These are phyloP conservation scores for Aspergillus candidus DNA, from an alignment of 2,329 filamentous ascomycete species.

Conservation along the genomic window DNA sequence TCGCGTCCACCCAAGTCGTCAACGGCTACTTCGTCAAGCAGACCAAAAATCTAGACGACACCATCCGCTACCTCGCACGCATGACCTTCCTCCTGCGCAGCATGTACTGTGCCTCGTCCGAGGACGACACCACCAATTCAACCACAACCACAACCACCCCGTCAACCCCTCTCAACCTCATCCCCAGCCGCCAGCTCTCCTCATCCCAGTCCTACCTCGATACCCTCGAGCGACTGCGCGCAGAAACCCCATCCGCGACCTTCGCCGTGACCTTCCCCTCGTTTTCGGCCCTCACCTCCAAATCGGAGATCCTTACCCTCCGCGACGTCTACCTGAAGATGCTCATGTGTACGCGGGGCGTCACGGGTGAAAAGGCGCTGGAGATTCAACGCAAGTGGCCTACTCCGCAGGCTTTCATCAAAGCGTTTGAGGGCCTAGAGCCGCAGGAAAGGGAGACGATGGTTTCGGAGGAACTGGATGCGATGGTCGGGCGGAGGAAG, in stretches of 20 bases:
- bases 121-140: constrained; percentile 16
- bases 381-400: constrained; percentile 75
- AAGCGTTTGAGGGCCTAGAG: constrained; percentile 56
- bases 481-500: constrained; percentile 62
- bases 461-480: constrained; percentile 51
- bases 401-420: constrained; percentile 65
- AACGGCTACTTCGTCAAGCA: constrained; percentile 74
- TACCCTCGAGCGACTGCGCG: constrained; percentile 54
- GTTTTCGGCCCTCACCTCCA: constrained; percentile 66
- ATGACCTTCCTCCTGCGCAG: constrained; percentile 65
- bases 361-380: constrained; percentile 71
- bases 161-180: constrained; percentile 45
- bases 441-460: constrained; percentile 54
- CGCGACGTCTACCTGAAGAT: constrained; percentile 75
- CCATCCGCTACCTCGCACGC: constrained; percentile 65
- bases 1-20: constrained; percentile 71
- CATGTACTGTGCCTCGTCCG: constrained; percentile 45
- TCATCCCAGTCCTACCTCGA: constrained; percentile 63
- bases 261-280: constrained; percentile 64
- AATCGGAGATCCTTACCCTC: constrained; percentile 67
- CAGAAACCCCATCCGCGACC: constrained; percentile 41
- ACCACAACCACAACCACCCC: no score
- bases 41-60: constrained; percentile 69
- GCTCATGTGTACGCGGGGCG: constrained; percentile 72
- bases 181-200: constrained; percentile 55